phyloP scores from a whole-genome alignment of 1,284 basidiomycete genomes.

The Phellopilus nigrolimitatus region DNA sequence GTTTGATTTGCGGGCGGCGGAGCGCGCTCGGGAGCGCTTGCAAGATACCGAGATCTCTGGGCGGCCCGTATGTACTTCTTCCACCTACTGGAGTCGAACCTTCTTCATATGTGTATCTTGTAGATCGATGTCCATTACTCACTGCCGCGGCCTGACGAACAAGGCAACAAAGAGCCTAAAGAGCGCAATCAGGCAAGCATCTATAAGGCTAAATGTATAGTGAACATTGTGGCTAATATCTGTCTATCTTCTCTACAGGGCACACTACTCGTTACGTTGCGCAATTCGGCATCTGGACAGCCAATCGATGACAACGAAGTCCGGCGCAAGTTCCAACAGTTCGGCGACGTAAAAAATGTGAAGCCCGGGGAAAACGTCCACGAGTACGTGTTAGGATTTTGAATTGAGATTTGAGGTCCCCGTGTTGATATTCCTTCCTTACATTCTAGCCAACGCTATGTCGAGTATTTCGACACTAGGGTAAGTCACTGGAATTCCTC shows the following conservation, averaged over 20 bases:
- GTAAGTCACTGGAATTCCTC: constrained; percentile 40
- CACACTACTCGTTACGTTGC: constrained; percentile 74
- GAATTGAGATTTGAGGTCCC: constrained; percentile 4
- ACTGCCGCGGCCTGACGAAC: constrained; percentile 83
- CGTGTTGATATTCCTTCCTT: constrained; percentile 6
- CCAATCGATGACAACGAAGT: constrained; percentile 81
- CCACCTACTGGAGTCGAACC: no score
- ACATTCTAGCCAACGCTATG: constrained; percentile 67
- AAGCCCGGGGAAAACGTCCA: constrained; percentile 58
- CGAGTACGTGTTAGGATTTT: constrained; percentile 48
- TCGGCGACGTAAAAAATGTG: constrained; percentile 86
- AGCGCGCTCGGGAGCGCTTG: constrained; percentile 81
- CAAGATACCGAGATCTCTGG: constrained; percentile 84
- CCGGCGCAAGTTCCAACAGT: constrained; percentile 76
- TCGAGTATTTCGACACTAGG: constrained; percentile 87
- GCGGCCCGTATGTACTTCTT: constrained; percentile 60
- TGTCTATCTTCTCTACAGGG: constrained; percentile 50
- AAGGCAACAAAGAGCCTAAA: constrained; percentile 62
- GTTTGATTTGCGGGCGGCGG: constrained; percentile 90
- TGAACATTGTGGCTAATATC: no score
- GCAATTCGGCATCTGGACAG: constrained; percentile 60
- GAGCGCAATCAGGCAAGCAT: constrained; percentile 81
- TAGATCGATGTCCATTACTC: constrained; percentile 98
- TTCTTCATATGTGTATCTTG: not conserved
- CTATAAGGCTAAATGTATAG: not conserved